A percentile compares a stretch with the other conserved stretches of the same genome.
Evolutionary conservation across 2,329 filamentous ascomycete species (phyloP).

Genomic region (Fusarium heterosporum): DNA sequence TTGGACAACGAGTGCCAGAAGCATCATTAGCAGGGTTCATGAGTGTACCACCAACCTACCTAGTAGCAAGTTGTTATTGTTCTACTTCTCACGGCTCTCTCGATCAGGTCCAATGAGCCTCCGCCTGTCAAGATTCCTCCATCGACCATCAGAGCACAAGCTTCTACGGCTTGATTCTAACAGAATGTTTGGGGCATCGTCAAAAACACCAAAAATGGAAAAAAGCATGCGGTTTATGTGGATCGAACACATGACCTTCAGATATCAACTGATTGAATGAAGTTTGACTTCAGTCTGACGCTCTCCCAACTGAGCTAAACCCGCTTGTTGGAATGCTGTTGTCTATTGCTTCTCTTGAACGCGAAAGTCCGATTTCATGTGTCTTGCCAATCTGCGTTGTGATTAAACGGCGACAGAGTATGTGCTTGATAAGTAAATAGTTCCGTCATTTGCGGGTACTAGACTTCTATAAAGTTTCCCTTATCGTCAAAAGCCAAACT

Average conservation of each 20-base stretch:
- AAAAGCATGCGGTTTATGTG: conserved; percentile 45
- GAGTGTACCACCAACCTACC: too few relatives aligned
- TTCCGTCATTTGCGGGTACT: not conserved
- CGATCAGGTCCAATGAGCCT: too few relatives aligned
- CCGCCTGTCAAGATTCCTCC: too few relatives aligned
- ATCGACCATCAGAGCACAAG: too few relatives aligned
- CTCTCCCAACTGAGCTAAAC: conserved; percentile 50
- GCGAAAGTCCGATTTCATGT: not conserved
- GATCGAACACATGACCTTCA: conserved; percentile 50
- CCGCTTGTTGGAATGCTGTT: conserved; percentile 28
- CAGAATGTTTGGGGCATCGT: not conserved
- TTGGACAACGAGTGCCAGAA: too few relatives aligned
- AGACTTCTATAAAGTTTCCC: not conserved
- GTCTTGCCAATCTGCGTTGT: too few relatives aligned
- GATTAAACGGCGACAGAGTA: too few relatives aligned
- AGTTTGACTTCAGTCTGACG: conserved; percentile 44
- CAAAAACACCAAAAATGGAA: conserved; percentile 43
- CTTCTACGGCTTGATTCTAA: too few relatives aligned
- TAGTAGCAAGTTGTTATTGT: too few relatives aligned
- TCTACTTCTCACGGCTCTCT: too few relatives aligned
- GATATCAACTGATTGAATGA: conserved; percentile 42
- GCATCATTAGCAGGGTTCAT: too few relatives aligned
- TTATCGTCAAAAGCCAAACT: not conserved
- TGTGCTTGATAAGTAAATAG: too few relatives aligned
- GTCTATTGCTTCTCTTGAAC: not conserved